These are phyloP conservation scores for Massarina eburnea DNA, from an alignment of 2,329 filamentous ascomycete species.

Conservation along the genomic window DNA sequence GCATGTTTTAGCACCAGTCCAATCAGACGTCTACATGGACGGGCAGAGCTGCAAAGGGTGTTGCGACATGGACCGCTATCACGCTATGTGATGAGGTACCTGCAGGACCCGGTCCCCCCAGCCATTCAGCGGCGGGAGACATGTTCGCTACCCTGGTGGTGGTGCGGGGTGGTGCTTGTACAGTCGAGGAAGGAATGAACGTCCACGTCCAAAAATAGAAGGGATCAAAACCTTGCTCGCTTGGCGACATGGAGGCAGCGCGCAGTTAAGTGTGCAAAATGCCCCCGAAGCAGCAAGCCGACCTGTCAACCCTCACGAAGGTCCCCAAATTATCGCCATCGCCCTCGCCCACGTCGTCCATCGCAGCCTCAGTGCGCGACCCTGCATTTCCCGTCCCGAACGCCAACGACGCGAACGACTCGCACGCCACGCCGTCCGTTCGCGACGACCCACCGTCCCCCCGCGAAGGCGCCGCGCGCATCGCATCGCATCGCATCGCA, in stretches of 20 bases:
- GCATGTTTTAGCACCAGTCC: too few relatives aligned
- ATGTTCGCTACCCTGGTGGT: too few relatives aligned
- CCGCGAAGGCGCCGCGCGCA: constrained; percentile 29
- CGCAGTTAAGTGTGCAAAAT: constrained; percentile 3
- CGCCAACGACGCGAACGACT: constrained; percentile 3
- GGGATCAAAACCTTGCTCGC: not conserved
- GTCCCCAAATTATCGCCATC: constrained; percentile 31
- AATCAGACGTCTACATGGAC: too few relatives aligned
- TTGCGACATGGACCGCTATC: too few relatives aligned
- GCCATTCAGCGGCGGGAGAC: too few relatives aligned
- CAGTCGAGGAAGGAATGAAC: not conserved
- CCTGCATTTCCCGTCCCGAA: constrained; percentile 7
- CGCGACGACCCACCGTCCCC: constrained; percentile 5
- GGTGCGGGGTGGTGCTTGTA: not conserved
- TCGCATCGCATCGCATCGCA: constrained; percentile 18
- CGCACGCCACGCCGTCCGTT: constrained; percentile 1
- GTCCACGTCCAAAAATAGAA: constrained; percentile 1
- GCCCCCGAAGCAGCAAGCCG: constrained; percentile 1
- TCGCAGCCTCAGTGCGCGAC: constrained; percentile 15
- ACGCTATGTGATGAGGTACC: too few relatives aligned
- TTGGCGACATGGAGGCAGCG: not conserved
- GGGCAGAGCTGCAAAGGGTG: not conserved
- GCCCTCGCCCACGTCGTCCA: constrained; percentile 14
- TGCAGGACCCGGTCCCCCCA: too few relatives aligned
- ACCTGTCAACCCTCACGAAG: not conserved